Percentiles rank a stretch among this genome's conserved stretches.
These are phyloP conservation scores for Cylindrotheca closterium DNA, from an alignment of 108 stramenopile species.

Conservation along the genomic window DNA sequence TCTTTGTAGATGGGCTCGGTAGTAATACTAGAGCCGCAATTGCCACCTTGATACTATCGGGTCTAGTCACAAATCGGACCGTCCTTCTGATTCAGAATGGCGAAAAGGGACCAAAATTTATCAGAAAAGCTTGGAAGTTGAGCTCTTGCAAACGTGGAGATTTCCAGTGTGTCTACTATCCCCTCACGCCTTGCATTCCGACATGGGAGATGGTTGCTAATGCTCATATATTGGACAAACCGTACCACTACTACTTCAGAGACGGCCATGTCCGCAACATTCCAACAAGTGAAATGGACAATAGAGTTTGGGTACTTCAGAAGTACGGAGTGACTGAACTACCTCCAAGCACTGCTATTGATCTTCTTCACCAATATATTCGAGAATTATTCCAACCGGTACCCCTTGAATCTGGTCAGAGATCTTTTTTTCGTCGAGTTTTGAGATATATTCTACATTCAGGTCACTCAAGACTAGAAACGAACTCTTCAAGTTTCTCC, in stretches of 20 bases:
- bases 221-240: background rate
- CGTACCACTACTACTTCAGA: background rate
- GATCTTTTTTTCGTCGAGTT: background rate
- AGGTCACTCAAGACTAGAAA: too few species aligned
- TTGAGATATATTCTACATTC: too few species aligned
- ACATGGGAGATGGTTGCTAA: conserved; percentile 1
- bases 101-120: background rate
- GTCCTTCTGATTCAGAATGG: conserved; percentile 13
- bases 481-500: background rate
- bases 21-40: background rate
- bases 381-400: conserved; percentile 1
- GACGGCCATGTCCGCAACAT: background rate
- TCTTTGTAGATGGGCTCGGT: background rate
- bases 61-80: conserved; percentile 5
- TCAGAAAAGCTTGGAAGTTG: conserved; percentile 16
- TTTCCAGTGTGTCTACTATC: conserved; percentile 23
- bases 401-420: background rate
- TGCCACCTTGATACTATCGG: background rate
- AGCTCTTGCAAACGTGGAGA: conserved; percentile 17
- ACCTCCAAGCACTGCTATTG: background rate
- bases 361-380: background rate
- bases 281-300: background rate
- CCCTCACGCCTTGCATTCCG: conserved; percentile 21
- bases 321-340: conserved; percentile 6
- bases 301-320: background rate